Conservation (phyloP, 2,329 filamentous ascomycete species). For the Aspergillus niger region DNA sequence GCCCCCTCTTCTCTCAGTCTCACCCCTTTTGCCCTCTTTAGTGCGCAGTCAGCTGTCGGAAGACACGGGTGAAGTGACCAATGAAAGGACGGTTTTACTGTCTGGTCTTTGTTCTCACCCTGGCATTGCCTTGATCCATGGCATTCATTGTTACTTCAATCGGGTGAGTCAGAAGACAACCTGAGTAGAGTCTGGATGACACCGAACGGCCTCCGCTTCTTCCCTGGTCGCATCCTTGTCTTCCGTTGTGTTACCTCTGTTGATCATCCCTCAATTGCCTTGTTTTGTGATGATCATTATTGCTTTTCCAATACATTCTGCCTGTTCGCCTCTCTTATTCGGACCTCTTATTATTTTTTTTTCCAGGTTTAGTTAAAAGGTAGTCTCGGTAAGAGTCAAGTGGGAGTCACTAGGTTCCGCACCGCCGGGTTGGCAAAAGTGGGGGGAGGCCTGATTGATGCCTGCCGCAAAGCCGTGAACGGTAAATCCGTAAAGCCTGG, state of each 20-base stretch:
- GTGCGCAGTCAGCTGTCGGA: conserved; percentile 8
- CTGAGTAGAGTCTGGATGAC: conserved; percentile 1
- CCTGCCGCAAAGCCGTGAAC: conserved; percentile 1
- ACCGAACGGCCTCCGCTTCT: conserved; percentile 1
- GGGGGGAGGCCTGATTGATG: background rate
- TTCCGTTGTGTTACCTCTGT: background rate
- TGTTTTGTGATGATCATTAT: background rate
- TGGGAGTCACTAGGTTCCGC: background rate
- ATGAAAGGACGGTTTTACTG: background rate
- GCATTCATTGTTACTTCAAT: background rate
- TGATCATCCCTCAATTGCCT: conserved; percentile 1
- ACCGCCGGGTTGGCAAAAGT: background rate
- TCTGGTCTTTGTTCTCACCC: conserved; percentile 3
- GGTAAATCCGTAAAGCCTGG: background rate
- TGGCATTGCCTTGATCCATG: conserved; percentile 4
- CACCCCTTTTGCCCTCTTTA: conserved; percentile 6
- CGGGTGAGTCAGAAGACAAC: conserved; percentile 1
- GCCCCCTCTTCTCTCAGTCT: background rate
- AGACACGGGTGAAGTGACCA: conserved; percentile 3
- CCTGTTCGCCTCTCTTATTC: background rate
- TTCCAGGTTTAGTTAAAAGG: too few relatives aligned
- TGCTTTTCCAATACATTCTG: background rate
- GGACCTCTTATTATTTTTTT: background rate
- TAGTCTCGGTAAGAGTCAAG: background rate
- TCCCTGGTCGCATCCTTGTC: conserved; percentile 1